These are phyloP conservation scores for Pascua guehoae DNA, from an alignment of 1,284 basidiomycete genomes.

Conservation along the genomic window DNA sequence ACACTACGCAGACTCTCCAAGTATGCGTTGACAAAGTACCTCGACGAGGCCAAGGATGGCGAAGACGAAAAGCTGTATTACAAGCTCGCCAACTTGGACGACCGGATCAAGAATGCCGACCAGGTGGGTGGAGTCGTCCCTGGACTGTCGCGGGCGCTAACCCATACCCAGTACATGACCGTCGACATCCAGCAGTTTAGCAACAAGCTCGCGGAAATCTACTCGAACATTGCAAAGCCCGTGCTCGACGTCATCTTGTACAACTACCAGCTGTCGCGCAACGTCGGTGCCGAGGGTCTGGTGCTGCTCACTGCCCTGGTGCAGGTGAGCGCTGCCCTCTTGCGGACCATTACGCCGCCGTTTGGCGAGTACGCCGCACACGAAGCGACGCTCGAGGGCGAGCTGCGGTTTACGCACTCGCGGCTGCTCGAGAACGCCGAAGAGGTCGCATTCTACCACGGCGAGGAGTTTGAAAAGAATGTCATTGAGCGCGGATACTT, in stretches of 20 bases:
- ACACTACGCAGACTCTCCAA: conserved; percentile 61
- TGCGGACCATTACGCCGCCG: conserved; percentile 82
- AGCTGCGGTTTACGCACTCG: conserved; percentile 85
- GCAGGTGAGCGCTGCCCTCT: conserved; percentile 68
- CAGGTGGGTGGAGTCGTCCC: conserved; percentile 56
- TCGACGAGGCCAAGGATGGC: conserved; percentile 57
- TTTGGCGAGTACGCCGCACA: conserved; percentile 85
- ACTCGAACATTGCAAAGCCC: conserved; percentile 90
- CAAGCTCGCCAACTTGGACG: conserved; percentile 87
- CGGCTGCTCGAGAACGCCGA: conserved; percentile 90
- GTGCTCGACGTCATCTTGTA: conserved; percentile 83
- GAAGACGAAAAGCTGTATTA: conserved; percentile 68
- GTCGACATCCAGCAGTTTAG: conserved; percentile 95
- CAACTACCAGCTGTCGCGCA: conserved; percentile 90
- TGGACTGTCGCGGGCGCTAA: background rate
- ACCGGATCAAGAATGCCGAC: conserved; percentile 93
- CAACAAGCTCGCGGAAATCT: conserved; percentile 85
- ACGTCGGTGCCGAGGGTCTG: conserved; percentile 91
- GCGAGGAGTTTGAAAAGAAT: conserved; percentile 87
- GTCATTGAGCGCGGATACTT: conserved; percentile 89
- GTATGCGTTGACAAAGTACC: conserved; percentile 77
- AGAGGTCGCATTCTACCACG: conserved; percentile 89
- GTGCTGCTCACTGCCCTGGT: conserved; percentile 79
- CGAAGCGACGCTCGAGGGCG: conserved; percentile 76
- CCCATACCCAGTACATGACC: conserved; percentile 59